Base-by-base conservation (phyloP, 169 alveolate species). In the Babesia ovata region DNA sequence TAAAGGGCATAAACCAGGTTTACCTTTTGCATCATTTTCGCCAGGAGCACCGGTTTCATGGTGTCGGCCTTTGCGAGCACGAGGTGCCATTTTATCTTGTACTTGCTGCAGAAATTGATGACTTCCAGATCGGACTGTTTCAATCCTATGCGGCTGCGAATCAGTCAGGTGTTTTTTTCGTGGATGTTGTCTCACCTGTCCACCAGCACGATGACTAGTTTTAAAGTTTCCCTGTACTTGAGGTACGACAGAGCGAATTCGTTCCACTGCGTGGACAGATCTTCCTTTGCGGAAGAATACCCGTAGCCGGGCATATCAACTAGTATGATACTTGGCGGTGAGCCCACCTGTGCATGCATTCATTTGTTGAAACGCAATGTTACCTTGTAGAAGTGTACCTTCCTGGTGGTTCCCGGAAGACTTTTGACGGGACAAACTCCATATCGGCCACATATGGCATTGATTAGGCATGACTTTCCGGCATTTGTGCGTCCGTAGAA, bases 271-370 rank as follows among this genome's bases (percentile, higher is more conserved):
- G 79, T 57, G 44, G 86, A 63, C 29, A 75, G 46, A 58, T 84
- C 92, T 69, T 91, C 94, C 49, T 83, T 76, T 62, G 83, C 74
- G 16, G 79, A 61, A 17, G 91, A 86, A 58, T 78, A 86, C 28
- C 92, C 91, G 60, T 87, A 91, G n/a, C 92, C 93, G 48, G 94
- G 94, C 72, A 91, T 65, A 77, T 91, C 94, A 9, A 91, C 94
- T 52, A 91, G 59, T 75, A 90, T 79, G 46, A 91, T 58, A 50
- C 72, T 82, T 26, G 92, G 83, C 19, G 93, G 93, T 28, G 85
- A 63, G 2, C 91, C 93, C 52, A 84, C 85, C 91, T 84, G 57
- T n/a, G 45, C 28, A 36, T 28, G 54, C n/a, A 48, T 24, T 12
- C 42, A 21, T 13, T 0, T 16, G 26, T 4, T 17, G 24, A 17